phyloP scores from a whole-genome alignment of 108 stramenopile genomes.

The Skeletonema tropicum region DNA sequence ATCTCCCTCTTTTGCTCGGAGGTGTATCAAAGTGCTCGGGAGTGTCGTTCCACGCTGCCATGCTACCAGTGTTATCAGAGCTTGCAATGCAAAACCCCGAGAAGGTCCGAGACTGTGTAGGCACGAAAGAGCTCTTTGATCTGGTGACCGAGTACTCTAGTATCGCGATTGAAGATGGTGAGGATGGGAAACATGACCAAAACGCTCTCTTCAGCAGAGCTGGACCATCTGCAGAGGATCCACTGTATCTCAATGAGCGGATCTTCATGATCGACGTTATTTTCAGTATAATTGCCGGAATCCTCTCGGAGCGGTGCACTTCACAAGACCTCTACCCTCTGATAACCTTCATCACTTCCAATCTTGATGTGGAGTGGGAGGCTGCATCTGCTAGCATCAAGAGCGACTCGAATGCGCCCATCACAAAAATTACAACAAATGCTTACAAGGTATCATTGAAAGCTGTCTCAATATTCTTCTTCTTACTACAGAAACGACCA shows the following conservation, averaged over 20 bases:
- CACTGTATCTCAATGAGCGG: slow-evolving; percentile 42
- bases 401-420: slow-evolving; percentile 12
- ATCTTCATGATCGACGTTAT: slow-evolving; percentile 55
- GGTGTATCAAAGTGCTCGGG: slow-evolving; percentile 37
- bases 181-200: not conserved
- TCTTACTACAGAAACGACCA: slow-evolving; percentile 40
- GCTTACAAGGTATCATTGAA: slow-evolving; percentile 36
- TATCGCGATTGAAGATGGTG: slow-evolving; percentile 13
- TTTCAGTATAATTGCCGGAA: slow-evolving; percentile 62
- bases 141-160: slow-evolving; percentile 50
- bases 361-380: slow-evolving; percentile 62
- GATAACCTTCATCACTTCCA: slow-evolving; percentile 58
- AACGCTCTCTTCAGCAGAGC: not conserved
- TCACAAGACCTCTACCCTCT: slow-evolving; percentile 49
- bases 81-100: slow-evolving; percentile 58
- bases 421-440: slow-evolving; percentile 24
- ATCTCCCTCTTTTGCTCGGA: slow-evolving; percentile 71
- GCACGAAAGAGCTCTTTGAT: slow-evolving; percentile 51
- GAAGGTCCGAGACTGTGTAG: slow-evolving; percentile 70
- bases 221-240: slow-evolving; percentile 9
- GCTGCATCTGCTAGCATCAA: slow-evolving; percentile 22
- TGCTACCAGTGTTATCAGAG: slow-evolving; percentile 69
- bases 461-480: slow-evolving; percentile 47
- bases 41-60: slow-evolving; percentile 47
- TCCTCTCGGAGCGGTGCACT: slow-evolving; percentile 46